Evolutionary conservation across 1,284 basidiomycete species (phyloP).

Genomic region (Puccinia horiana): DNA sequence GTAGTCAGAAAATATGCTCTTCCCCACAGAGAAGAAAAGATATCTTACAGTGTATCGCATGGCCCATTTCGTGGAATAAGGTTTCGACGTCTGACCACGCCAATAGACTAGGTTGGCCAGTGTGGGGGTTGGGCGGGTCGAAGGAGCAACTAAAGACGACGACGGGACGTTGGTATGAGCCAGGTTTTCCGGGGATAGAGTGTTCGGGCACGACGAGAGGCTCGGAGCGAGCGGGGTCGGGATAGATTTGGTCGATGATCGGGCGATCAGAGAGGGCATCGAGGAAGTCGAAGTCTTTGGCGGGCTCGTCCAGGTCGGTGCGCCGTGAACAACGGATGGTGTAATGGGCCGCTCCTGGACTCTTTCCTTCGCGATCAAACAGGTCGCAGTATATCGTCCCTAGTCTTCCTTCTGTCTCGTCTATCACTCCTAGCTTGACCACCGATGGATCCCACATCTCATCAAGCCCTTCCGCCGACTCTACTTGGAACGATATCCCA

Average conservation of each 20-base stretch:
- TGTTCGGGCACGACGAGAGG: constrained; percentile 53
- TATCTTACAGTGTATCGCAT: constrained; percentile 56
- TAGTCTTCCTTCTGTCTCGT: constrained; percentile 51
- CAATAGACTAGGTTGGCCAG: constrained; percentile 53
- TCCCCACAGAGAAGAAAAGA: neutral
- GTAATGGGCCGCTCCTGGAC: constrained; percentile 57
- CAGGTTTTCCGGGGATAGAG: constrained; percentile 24
- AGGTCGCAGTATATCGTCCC: constrained; percentile 59
- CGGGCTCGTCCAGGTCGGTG: constrained; percentile 56
- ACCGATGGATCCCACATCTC: constrained; percentile 48
- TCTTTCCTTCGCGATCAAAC: constrained; percentile 56
- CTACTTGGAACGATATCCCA: constrained; percentile 73
- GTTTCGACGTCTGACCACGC: constrained; percentile 59
- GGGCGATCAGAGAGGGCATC: constrained; percentile 35
- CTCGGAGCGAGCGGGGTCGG: constrained; percentile 16
- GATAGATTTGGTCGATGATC: constrained; percentile 15
- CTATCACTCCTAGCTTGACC: constrained; percentile 30
- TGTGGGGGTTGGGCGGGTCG: constrained; percentile 52
- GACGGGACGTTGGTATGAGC: constrained; percentile 55
- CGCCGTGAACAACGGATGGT: constrained; percentile 58
- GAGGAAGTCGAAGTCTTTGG: constrained; percentile 53
- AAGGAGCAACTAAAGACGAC: constrained; percentile 58
- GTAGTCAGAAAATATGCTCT: neutral
- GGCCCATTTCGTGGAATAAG: constrained; percentile 59
- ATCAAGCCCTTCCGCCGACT: constrained; percentile 62